Evolutionary conservation across 1,139 yeast species (phyloP), one percentile per base, ranked within the genome.

Genomic region (Suhomyces anneliseae): DNA sequence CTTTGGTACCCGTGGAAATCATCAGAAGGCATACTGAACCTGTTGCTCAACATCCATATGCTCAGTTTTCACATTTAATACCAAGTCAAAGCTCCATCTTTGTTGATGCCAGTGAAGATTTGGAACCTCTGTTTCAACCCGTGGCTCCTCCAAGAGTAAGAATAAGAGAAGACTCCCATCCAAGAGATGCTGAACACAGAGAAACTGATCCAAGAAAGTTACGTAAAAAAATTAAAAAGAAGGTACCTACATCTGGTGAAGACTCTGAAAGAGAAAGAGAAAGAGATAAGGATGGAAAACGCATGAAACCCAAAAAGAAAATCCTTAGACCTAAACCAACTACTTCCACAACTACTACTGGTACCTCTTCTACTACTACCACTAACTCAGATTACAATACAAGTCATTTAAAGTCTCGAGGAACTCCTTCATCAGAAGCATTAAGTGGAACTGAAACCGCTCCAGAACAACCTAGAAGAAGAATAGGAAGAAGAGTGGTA

Each of bases 1-100:
- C 43, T 8, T 10, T 31, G 12, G 36, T 11, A 27, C 26, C 8
- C 31, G 39, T 4, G 8, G 11, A 29, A 29, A 29, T 8, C 19
- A 27, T n/a, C 6, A 15, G n/a, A 6, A 19, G 36, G 12, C 36
- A 31, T 8, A 32, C 40, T 24, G 8, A 11, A 27, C 12, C 42
- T 8, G 40, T 15, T 14, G 32, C 34, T 24, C 32, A 29, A 9
- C 32, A 29, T 11, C 32, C 32, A 9, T 29, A 29, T 11, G 8
- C 39, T 2, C 29, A 46, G 24, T 47, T 47, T 35, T 43, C 50
- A 3, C 46, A 46, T 40, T 46, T 46, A 12, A 11, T 35, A 4
- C 44, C 49, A 27, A 32, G 35, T 14, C 8, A 9, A 9, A 5
- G 7, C 32, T 11, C 32, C 7, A 29, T 29, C 11, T 29, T 29